Evolutionary conservation across 306 rosid genomes (phyloP).

Genomic region (Vigna reflexopilosa): DNA sequence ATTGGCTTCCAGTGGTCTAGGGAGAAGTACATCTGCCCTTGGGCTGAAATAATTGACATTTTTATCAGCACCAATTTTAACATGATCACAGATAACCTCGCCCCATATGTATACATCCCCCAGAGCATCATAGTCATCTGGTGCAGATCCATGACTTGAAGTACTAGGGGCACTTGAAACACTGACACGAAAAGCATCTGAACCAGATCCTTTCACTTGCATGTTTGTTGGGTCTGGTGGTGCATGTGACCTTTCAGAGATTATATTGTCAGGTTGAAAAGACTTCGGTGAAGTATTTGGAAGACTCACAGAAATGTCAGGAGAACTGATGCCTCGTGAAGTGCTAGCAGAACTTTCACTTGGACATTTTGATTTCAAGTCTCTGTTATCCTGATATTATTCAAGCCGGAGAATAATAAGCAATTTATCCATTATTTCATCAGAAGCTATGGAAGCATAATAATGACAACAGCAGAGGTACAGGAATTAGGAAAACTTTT

Average conservation of each 20-base stretch:
- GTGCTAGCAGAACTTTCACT: constrained; percentile 80
- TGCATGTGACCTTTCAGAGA: constrained; percentile 80
- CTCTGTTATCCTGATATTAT: constrained; percentile 82
- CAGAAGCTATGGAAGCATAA: constrained; percentile 24
- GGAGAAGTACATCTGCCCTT: constrained; percentile 89
- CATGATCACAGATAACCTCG: constrained; percentile 75
- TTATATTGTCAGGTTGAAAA: constrained; percentile 58
- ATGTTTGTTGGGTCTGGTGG: constrained; percentile 74
- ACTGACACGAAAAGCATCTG: constrained; percentile 95
- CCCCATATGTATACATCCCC: constrained; percentile 99
- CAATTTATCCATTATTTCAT: constrained; percentile 39
- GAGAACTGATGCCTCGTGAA: constrained; percentile 73
- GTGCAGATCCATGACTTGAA: constrained; percentile 96
- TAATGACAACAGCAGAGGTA: background rate
- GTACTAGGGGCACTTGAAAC: constrained; percentile 99
- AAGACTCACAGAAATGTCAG: constrained; percentile 68
- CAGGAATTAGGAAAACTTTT: constrained; percentile 10
- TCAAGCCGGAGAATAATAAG: constrained; percentile 48
- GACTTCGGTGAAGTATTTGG: constrained; percentile 68
- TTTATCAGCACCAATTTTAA: constrained; percentile 78
- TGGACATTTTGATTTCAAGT: constrained; percentile 81
- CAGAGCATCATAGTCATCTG: constrained; percentile 95
- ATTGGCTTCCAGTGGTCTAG: constrained; percentile 84
- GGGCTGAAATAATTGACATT: constrained; percentile 61
- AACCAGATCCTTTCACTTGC: constrained; percentile 95